Percentiles rank a stretch among this genome's conserved stretches.
Conservation (phyloP, 352 stramenopile genomes). For the Blastocystis sp. region DNA sequence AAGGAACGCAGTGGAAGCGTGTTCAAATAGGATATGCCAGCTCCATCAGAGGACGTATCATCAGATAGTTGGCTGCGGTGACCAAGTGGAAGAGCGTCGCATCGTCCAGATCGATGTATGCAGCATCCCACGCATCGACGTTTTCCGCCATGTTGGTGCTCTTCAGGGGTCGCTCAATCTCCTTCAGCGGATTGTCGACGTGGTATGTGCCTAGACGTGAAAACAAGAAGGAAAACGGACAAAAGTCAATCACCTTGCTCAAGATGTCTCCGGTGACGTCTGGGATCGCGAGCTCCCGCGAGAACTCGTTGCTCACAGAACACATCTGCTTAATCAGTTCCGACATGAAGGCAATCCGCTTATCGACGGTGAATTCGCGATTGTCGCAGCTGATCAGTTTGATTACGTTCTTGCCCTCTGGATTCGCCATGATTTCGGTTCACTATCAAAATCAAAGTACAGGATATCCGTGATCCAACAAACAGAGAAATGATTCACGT, state of each 20-base stretch:
- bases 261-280: slow-evolving; percentile 58
- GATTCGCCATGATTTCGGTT: too few species aligned
- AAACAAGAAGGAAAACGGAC: neutral
- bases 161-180: slow-evolving; percentile 99
- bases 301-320: slow-evolving; percentile 4
- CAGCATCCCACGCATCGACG: slow-evolving; percentile 96
- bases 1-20: neutral
- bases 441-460: too few species aligned
- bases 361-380: slow-evolving; percentile 31
- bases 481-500: neutral
- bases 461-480: neutral
- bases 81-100: slow-evolving; percentile 99
- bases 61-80: slow-evolving; percentile 98
- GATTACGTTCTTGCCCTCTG: too few species aligned
- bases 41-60: slow-evolving; percentile 78
- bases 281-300: slow-evolving; percentile 55
- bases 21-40: slow-evolving; percentile 59
- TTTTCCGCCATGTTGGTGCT: slow-evolving; percentile 92
- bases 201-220: slow-evolving; percentile 62
- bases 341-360: slow-evolving; percentile 45
- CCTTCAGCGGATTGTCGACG: slow-evolving; percentile 84
- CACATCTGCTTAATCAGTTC: slow-evolving; percentile 41
- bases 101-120: slow-evolving; percentile 97
- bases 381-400: slow-evolving; percentile 50
- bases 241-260: slow-evolving; percentile 61